Base-by-base conservation (phyloP, 2,329 filamentous ascomycete species). In the Nemania diffusa region DNA sequence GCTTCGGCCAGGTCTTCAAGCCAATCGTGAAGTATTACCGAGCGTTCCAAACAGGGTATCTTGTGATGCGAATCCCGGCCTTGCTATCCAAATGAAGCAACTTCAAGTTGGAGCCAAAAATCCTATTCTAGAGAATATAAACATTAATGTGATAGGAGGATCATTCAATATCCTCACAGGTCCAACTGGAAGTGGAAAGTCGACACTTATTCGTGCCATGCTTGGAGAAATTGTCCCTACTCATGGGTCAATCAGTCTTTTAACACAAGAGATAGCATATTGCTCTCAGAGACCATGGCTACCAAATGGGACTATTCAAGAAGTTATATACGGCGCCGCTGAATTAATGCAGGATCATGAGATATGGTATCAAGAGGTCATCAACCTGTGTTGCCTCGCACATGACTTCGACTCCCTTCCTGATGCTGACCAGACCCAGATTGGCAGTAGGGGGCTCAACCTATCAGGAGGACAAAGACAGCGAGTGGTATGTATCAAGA, bases 281-380 rank as follows among this genome's bases (percentile, higher is more conserved):
- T 80, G 79, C 62, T 70, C 78, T 4, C 81, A 82, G 24, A 73
- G 40, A 17, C 73, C 80, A 0, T 82, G 81, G 80, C 68, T 83
- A 24, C 78, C 77, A 0, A 78, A 74, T 40, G 73, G 73, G 0
- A 80, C 63, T 3, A 77, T 81, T 22, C 74, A 71, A 64, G 67
- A 79, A 7, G 73, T 71, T 13, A 79, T 82, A n/a, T 69, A 65
- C 32, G 72, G 75, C 5, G 60, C 60, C 20, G 29, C 66, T 27
- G 27, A 69, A 34, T 53, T 72, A 5, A 46, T 20, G 8, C 5
- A 34, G n/a, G 17, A 48, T 6, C 9, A 13, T 15, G 34, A 63
- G 2, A 7, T 5, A 34, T 81, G 77, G 73, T 82, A 81, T 62
- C 32, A 69, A n/a, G 62, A 65, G n/a, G 76, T 80, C 0, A 46